Evolutionary conservation across 768 basidiomycete species (phyloP).

Genomic region (Daedalea quercina): DNA sequence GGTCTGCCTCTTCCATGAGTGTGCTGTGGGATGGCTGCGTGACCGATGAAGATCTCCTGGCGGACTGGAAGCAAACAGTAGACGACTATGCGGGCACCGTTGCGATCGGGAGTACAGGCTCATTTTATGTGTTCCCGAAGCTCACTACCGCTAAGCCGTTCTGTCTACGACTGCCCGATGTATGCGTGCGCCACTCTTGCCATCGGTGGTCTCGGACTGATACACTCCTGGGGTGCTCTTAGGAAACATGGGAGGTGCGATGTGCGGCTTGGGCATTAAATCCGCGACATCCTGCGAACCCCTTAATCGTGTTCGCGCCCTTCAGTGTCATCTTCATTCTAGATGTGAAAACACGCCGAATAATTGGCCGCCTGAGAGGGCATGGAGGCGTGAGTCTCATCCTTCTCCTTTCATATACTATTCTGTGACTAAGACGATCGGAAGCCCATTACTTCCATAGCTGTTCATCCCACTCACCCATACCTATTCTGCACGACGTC

Average conservation of each 20-base stretch:
- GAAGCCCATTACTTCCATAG: conserved; percentile 61
- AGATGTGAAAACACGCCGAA: conserved; percentile 32
- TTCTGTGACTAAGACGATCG: conserved; percentile 6
- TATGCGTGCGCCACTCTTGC: neutral
- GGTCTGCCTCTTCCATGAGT: conserved; percentile 28
- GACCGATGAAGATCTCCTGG: conserved; percentile 22
- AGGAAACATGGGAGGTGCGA: conserved; percentile 6
- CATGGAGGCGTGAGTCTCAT: conserved; percentile 62
- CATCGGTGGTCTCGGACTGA: conserved; percentile 4
- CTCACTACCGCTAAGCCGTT: conserved; percentile 6
- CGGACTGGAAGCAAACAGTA: conserved; percentile 41
- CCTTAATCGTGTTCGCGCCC: conserved; percentile 51
- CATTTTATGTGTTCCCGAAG: conserved; percentile 17
- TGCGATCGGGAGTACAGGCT: conserved; percentile 29
- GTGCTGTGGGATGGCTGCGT: conserved; percentile 30
- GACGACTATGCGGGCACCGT: conserved; percentile 44
- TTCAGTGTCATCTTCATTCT: conserved; percentile 52
- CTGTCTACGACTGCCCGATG: conserved; percentile 7
- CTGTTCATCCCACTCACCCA: conserved; percentile 51
- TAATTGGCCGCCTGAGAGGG: conserved; percentile 50
- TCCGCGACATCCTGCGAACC: conserved; percentile 38
- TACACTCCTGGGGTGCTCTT: neutral
- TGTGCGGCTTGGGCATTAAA: conserved; percentile 50
- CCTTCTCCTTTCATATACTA: neutral
- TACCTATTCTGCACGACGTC: conserved; percentile 68